phyloP scores from a whole-genome alignment of 805 yeast species.

The Barnettozyma salicaria region DNA sequence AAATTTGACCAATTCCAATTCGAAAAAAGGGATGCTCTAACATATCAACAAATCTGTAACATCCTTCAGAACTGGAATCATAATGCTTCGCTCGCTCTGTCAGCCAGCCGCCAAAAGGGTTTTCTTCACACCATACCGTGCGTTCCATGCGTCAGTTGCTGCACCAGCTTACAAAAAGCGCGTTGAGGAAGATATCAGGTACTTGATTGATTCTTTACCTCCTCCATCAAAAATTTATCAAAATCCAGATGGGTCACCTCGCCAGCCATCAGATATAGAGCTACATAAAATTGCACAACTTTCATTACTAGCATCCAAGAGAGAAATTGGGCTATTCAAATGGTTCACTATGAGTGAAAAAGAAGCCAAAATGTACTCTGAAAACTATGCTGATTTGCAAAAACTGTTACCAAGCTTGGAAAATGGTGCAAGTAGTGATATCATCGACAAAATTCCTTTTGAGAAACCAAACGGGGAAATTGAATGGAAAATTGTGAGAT shows the following conservation, averaged over 20 bases:
- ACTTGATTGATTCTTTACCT: constrained; percentile 55
- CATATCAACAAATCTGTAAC: no score
- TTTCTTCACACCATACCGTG: background rate
- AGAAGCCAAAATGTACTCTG: constrained; percentile 49
- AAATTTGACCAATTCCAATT: no score
- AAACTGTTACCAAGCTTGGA: constrained; percentile 44
- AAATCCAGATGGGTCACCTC: constrained; percentile 69
- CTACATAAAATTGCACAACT: constrained; percentile 67
- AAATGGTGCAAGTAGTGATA: constrained; percentile 48
- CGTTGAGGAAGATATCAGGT: constrained; percentile 57
- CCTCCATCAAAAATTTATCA: constrained; percentile 61
- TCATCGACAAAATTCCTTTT: constrained; percentile 79
- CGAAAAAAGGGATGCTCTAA: no score
- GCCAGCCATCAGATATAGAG: constrained; percentile 65
- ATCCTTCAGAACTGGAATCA: no score
- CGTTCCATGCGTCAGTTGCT: constrained; percentile 10
- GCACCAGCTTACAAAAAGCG: constrained; percentile 32
- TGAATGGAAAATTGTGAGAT: constrained; percentile 73
- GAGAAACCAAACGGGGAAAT: constrained; percentile 75
- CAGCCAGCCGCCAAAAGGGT: background rate
- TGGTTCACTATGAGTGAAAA: constrained; percentile 42
- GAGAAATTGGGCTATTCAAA: constrained; percentile 48
- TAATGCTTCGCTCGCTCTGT: background rate
- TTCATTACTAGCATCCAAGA: constrained; percentile 49
- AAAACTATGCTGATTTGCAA: constrained; percentile 55